These are phyloP conservation scores for Dichotomopilus funicola DNA, from an alignment of 2,329 filamentous ascomycete species.

Conservation along the genomic window DNA sequence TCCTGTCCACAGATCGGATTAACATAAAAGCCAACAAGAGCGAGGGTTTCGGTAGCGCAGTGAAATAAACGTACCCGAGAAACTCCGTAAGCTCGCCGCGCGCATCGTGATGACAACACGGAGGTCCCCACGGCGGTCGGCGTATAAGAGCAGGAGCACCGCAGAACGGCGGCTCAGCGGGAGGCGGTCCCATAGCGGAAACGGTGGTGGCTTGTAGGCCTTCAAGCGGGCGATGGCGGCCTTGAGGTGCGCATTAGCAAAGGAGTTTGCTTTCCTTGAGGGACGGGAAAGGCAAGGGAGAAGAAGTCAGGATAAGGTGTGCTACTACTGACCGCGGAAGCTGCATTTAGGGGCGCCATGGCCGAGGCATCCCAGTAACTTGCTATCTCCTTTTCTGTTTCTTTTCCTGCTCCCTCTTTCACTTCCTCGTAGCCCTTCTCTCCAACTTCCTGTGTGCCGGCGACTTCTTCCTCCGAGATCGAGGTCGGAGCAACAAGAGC, in stretches of 20 bases:
- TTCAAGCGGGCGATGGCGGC: constrained; percentile 55
- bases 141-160: constrained; percentile 81
- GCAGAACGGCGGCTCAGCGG: constrained; percentile 68
- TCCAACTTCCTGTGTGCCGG: background rate
- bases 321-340: constrained; percentile 44
- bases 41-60: background rate
- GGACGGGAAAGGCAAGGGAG: background rate
- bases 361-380: constrained; percentile 52
- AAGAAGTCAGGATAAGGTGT: background rate
- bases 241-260: constrained; percentile 28
- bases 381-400: constrained; percentile 33
- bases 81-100: constrained; percentile 55
- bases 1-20: constrained; percentile 32
- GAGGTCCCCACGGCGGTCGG: constrained; percentile 73
- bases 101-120: constrained; percentile 65
- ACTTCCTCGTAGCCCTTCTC: background rate
- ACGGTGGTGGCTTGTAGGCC: constrained; percentile 54
- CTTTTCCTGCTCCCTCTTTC: constrained; percentile 20
- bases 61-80: constrained; percentile 46
- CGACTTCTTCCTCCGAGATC: background rate
- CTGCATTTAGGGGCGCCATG: constrained; percentile 51
- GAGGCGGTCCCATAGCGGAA: constrained; percentile 55
- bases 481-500: background rate
- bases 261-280: constrained; percentile 1
- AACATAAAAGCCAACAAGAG: background rate